phyloP scores from a whole-genome alignment of 305 asterid species.

The Fraxinus albicans region DNA sequence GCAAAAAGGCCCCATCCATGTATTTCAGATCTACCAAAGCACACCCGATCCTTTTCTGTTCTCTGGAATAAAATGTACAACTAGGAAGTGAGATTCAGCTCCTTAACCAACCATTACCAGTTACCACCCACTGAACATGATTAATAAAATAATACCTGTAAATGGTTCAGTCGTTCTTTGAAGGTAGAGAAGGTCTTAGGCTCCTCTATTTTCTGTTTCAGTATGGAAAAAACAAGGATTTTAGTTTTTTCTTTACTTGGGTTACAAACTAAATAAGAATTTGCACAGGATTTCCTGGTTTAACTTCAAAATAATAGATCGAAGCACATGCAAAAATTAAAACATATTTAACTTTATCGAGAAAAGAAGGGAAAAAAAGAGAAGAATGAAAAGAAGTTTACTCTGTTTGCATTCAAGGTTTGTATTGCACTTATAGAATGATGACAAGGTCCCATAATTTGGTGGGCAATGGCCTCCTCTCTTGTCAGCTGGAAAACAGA shows the following conservation, averaged over 20 bases:
- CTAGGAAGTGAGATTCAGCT: slow-evolving; percentile 30
- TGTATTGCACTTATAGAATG: slow-evolving; percentile 60
- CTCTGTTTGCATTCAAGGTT: slow-evolving; percentile 58
- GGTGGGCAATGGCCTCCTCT: slow-evolving; percentile 73
- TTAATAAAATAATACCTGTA: slow-evolving; percentile 60
- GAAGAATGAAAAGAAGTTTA: slow-evolving; percentile 28
- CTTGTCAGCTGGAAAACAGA: slow-evolving; percentile 45
- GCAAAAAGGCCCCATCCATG: slow-evolving; percentile 99
- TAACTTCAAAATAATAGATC: neutral
- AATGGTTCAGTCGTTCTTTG: slow-evolving; percentile 82
- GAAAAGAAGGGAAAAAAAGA: slow-evolving; percentile 9
- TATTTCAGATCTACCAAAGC: slow-evolving; percentile 95
- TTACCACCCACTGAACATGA: slow-evolving; percentile 14
- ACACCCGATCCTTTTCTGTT: slow-evolving; percentile 87
- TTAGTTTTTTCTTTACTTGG: slow-evolving; percentile 10
- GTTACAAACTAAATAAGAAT: neutral
- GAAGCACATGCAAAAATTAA: slow-evolving; percentile 3
- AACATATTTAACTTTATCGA: slow-evolving; percentile 1
- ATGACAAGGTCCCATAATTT: slow-evolving; percentile 70
- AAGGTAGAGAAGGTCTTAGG: slow-evolving; percentile 67
- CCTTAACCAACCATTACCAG: slow-evolving; percentile 5
- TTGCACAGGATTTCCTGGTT: neutral
- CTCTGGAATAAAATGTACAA: slow-evolving; percentile 49
- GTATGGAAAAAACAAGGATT: slow-evolving; percentile 20
- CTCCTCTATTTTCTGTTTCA: slow-evolving; percentile 70